These are phyloP conservation scores for Dioszegia hungarica DNA, from an alignment of 768 basidiomycete species.

Conservation along the genomic window DNA sequence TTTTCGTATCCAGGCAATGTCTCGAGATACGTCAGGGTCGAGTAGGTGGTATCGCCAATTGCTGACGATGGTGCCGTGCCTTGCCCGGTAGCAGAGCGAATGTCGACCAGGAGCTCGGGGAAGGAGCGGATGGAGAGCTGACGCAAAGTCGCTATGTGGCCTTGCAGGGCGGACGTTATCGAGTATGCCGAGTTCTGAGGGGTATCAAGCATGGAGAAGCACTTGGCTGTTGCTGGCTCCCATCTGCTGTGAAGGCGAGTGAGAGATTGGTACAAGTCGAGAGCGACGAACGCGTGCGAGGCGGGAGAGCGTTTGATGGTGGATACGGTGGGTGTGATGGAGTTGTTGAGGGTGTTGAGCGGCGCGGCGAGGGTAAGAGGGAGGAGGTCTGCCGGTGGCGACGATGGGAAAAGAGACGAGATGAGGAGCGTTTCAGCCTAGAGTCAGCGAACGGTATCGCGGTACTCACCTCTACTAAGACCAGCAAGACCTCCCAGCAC, in stretches of 20 bases:
- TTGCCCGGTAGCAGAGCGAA: constrained; percentile 16
- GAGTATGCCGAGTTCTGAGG: constrained; percentile 5
- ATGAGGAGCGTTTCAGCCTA: constrained; percentile 44
- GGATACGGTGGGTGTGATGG: constrained; percentile 25
- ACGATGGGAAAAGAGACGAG: constrained; percentile 34
- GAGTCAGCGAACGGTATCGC: neutral
- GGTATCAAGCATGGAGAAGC: constrained; percentile 23
- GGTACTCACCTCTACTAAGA: constrained; percentile 38
- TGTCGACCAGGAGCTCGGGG: constrained; percentile 46
- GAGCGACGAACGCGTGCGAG: constrained; percentile 37
- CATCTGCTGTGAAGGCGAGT: constrained; percentile 16
- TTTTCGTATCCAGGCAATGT: constrained; percentile 34
- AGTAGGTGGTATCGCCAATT: constrained; percentile 38
- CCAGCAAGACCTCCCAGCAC: constrained; percentile 34
- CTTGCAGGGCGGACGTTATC: constrained; percentile 7
- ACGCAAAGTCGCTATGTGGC: constrained; percentile 21
- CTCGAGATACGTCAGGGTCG: constrained; percentile 42
- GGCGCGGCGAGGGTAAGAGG: constrained; percentile 18
- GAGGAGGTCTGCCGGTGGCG: constrained; percentile 19
- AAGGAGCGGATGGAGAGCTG: constrained; percentile 33
- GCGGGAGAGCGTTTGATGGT: constrained; percentile 39
- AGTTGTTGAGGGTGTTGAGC: constrained; percentile 8
- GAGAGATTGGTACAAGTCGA: constrained; percentile 41
- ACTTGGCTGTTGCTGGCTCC: constrained; percentile 30
- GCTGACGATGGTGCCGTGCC: constrained; percentile 12